Conservation (phyloP, 257 asterid genomes). For the Gentiana straminea region DNA sequence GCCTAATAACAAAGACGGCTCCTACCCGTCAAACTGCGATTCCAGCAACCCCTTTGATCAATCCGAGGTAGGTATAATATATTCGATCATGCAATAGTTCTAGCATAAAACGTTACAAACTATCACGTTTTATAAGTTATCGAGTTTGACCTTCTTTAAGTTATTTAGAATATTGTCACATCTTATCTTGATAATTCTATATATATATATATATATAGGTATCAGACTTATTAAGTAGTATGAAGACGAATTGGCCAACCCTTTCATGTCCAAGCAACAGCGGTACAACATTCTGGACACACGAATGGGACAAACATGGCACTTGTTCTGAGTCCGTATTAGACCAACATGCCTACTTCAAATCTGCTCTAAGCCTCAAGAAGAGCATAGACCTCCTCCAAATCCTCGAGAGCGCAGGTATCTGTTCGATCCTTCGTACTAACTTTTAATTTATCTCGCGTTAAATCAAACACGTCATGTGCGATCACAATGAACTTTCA, state of each 20-base stretch:
- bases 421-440: neutral
- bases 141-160: too few species aligned
- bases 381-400: slow-evolving; percentile 38
- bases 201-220: slow-evolving; percentile 23
- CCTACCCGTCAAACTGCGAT: slow-evolving; percentile 74
- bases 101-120: too few species aligned
- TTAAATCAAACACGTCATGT: too few species aligned
- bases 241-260: slow-evolving; percentile 65
- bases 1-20: slow-evolving; percentile 61
- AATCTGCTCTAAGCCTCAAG: slow-evolving; percentile 46
- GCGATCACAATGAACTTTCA: neutral
- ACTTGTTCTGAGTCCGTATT: slow-evolving; percentile 51
- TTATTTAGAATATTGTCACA: too few species aligned
- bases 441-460: too few species aligned
- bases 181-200: too few species aligned
- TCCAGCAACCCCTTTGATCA: slow-evolving; percentile 39
- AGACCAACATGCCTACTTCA: slow-evolving; percentile 52
- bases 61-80: slow-evolving; percentile 33
- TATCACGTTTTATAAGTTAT: too few species aligned
- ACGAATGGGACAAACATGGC: slow-evolving; percentile 84
- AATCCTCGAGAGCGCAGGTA: slow-evolving; percentile 48
- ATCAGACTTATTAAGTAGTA: slow-evolving; percentile 51
- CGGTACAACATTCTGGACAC: slow-evolving; percentile 68
- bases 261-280: slow-evolving; percentile 65
- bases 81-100: neutral